phyloP scores from a whole-genome alignment of 139 green algal genomes.

The Picochlorum costavermella region DNA sequence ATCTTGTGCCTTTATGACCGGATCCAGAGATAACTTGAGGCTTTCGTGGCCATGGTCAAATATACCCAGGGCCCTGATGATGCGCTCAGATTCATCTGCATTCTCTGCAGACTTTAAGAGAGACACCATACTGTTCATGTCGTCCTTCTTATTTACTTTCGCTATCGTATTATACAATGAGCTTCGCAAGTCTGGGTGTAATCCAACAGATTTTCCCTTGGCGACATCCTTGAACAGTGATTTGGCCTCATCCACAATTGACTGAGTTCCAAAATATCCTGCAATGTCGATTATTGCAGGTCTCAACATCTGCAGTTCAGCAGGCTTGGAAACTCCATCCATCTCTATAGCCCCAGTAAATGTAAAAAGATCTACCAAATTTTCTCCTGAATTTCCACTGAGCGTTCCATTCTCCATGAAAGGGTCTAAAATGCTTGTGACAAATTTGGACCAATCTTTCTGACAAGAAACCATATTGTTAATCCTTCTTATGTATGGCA shows the following conservation, averaged over 20 bases:
- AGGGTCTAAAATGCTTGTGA: neutral
- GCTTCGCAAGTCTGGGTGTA: constrained; percentile 35
- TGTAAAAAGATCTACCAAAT: neutral
- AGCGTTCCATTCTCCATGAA: constrained; percentile 2
- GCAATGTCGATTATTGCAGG: constrained; percentile 13
- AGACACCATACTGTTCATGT: constrained; percentile 11
- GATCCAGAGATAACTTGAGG: neutral
- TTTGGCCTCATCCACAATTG: neutral
- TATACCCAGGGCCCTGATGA: constrained; percentile 31
- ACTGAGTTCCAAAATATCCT: constrained; percentile 13
- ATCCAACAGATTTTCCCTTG: neutral
- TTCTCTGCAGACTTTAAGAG: constrained; percentile 17
- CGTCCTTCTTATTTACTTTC: neutral
- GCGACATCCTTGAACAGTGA: neutral
- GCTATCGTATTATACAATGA: constrained; percentile 39
- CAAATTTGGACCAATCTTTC: neutral
- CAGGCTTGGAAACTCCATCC: neutral
- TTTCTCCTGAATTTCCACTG: neutral
- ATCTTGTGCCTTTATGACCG: constrained; percentile 9
- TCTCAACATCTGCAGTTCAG: constrained; percentile 6
- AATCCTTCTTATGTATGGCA: constrained; percentile 18
- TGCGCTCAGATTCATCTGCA: constrained; percentile 28
- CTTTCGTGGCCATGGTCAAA: neutral
- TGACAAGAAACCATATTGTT: constrained; percentile 16
- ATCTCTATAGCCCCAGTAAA: constrained; percentile 10